phyloP scores from a whole-genome alignment of 129 eudicot species.

The Escallonia herrerae region DNA sequence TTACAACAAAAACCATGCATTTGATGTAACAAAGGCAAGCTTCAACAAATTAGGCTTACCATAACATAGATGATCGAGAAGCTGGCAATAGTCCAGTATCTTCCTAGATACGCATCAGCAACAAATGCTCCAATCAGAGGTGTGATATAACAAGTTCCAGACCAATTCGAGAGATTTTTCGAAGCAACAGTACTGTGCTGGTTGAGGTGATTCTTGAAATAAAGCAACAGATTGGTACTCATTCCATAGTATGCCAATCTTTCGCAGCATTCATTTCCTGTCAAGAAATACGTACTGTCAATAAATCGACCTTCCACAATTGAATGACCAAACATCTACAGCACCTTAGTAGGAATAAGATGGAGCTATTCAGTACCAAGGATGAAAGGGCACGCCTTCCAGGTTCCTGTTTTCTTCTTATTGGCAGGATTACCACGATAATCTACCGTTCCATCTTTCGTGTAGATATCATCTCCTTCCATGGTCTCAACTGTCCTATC shows the following conservation, averaged over 20 bases:
- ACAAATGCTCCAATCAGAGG: conserved; percentile 69
- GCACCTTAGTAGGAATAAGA: background rate
- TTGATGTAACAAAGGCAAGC: background rate
- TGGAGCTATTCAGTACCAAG: conserved; percentile 2
- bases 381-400: conserved; percentile 27
- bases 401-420: conserved; percentile 19
- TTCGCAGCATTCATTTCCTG: conserved; percentile 79
- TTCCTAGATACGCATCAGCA: conserved; percentile 74
- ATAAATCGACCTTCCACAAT: background rate
- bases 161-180: conserved; percentile 55
- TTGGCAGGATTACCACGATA: conserved; percentile 15
- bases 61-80: conserved; percentile 59
- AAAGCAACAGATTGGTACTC: conserved; percentile 60
- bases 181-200: conserved; percentile 56
- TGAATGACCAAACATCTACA: background rate
- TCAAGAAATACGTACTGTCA: conserved; percentile 1
- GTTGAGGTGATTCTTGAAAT: conserved; percentile 42
- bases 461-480: conserved; percentile 23
- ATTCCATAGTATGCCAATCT: conserved; percentile 70
- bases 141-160: conserved; percentile 64
- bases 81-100: conserved; percentile 64
- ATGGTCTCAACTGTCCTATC: conserved; percentile 46
- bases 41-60: conserved; percentile 24
- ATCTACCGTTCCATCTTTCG: conserved; percentile 34
- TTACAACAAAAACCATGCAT: background rate